Evolutionary conservation across 2,329 filamentous ascomycete genomes (phyloP), one percentile per base, ranked within the genome.

Genomic region (Fusarium caatingaense): DNA sequence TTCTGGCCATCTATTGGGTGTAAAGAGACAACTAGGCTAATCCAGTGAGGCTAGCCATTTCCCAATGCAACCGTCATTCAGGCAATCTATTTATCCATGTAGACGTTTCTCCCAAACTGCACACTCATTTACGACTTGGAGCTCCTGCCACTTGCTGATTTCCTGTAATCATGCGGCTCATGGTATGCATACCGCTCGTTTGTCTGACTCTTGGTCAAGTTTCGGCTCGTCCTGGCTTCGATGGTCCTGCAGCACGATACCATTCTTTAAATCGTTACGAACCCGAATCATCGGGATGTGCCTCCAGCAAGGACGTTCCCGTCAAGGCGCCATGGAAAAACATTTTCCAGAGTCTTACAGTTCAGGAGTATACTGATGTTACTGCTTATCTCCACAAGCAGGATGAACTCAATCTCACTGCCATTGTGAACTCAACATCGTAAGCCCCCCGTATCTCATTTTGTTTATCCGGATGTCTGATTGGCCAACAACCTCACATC

Each of bases 361-460:
- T 58, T 4, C 20, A 41, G 10, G 66, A 70, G 25, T 70, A 70
- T 44, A 66, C 48, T 16, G 21, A 70, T 27, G 66, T 70, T 4
- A 70, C 67, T 18, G 47, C 55, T 2, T 70, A 55, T 23, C 68
- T 70, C 1, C 66, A 70, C 37, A 4, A 60, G 4, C 67, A 70
- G 16, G 41, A 54, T 1, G 55, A 67, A 2, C 67, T 70, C 4
- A 70, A 70, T n/a, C 8, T 70, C 25, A 70, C 67, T 7, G 57
- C 66, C 8, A 51, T 70, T 8, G 62, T 45, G 0, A 70, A 70
- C 44, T 70, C 67, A 3, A 70, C 67, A 11, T 63, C 67, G 67
- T 70, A 18, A 66, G 66, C 57, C 9, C 7, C 4, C 46, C 32
- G 3, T 37, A n/a, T n/a, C 34, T 44, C 11, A 15, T n/a, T 50